These are phyloP conservation scores for Mediolabrus comicus DNA, from an alignment of 108 stramenopile genomes.

Conservation along the genomic window DNA sequence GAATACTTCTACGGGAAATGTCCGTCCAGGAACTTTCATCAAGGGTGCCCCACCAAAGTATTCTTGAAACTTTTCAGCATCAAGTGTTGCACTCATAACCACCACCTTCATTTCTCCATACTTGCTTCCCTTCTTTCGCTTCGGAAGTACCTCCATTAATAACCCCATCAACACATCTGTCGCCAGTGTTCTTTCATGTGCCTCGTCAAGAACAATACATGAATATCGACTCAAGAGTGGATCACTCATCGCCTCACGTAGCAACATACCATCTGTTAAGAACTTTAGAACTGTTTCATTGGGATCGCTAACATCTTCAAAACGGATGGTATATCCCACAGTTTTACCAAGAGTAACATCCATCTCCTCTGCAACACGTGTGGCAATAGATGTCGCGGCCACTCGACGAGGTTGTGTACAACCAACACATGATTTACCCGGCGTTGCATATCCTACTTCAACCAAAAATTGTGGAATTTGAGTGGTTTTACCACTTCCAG, in stretches of 20 bases:
- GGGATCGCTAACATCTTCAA: conserved; percentile 90
- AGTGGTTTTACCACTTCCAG: conserved; percentile 95
- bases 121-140: conserved; percentile 69
- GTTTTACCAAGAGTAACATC: conserved; percentile 94
- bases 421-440: conserved; percentile 76
- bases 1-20: conserved; percentile 97
- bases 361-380: conserved; percentile 99
- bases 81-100: conserved; percentile 98
- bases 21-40: conserved; percentile 96
- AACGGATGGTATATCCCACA: conserved; percentile 99
- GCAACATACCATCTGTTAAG: conserved; percentile 93
- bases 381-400: conserved; percentile 97
- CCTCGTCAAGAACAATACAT: conserved; percentile 97
- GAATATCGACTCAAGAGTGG: conserved; percentile 87
- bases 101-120: conserved; percentile 93
- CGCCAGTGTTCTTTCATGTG: conserved; percentile 97
- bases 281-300: conserved; percentile 87
- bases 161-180: conserved; percentile 99
- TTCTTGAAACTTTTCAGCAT: conserved; percentile 93
- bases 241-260: conserved; percentile 98
- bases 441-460: conserved; percentile 75
- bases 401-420: conserved; percentile 99
- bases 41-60: conserved; percentile 90
- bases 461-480: conserved; percentile 97
- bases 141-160: conserved; percentile 92